Evolutionary conservation across 2,329 filamentous ascomycete species (phyloP).

Genomic region (Boeremia lycopersici): DNA sequence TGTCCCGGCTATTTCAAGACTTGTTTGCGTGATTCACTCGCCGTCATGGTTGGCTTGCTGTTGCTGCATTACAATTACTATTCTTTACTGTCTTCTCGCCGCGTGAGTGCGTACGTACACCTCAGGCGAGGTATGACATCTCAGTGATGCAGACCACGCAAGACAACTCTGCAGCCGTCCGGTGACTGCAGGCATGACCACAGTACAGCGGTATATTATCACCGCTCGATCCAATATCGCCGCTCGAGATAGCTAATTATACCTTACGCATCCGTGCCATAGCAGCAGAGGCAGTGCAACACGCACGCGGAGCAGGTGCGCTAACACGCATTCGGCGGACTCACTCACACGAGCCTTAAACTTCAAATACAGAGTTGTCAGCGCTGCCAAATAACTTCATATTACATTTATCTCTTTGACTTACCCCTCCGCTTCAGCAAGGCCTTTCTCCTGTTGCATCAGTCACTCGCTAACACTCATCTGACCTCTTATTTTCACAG

Average conservation of each 20-base stretch:
- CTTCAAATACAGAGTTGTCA: slow-evolving; percentile 8
- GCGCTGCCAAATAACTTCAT: neutral
- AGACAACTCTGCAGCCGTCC: neutral
- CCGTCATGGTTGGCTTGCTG: neutral
- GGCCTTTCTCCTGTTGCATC: neutral
- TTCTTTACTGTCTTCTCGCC: neutral
- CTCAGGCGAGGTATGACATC: neutral
- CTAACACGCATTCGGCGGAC: slow-evolving; percentile 7
- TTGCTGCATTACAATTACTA: neutral
- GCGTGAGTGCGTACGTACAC: neutral
- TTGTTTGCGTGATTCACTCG: neutral
- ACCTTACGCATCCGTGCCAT: slow-evolving; percentile 16
- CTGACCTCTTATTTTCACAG: slow-evolving; percentile 1
- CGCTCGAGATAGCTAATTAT: slow-evolving; percentile 8
- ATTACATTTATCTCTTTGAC: neutral
- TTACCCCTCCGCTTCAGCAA: neutral
- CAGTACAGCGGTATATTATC: neutral
- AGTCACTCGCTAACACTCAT: neutral
- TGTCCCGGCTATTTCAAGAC: neutral
- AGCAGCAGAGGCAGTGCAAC: slow-evolving; percentile 13
- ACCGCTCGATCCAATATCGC: too few species aligned
- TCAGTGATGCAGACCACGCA: slow-evolving; percentile 5
- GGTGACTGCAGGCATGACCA: neutral
- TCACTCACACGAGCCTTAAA: neutral
- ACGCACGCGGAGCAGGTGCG: slow-evolving; percentile 3